Evolutionary conservation across 192 early-diverging fungal genomes (phyloP), one percentile per base, ranked within the genome.

Genomic region (Podila clonocystis): DNA sequence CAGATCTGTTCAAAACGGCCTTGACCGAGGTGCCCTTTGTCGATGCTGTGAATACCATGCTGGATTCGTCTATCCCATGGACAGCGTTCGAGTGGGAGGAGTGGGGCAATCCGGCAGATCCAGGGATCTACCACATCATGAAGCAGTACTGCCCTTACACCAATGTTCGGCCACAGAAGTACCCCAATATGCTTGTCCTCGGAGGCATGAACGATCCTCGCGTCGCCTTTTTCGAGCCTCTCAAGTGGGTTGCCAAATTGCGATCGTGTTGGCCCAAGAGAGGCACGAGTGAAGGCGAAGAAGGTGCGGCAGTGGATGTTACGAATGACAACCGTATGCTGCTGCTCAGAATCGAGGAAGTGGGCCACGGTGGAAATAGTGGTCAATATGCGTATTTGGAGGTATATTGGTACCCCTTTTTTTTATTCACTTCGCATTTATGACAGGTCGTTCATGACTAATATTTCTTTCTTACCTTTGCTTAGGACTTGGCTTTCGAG

Each of bases 11-110:
- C 78, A 89, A 90, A 13, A 91, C 94, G 0, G 88, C 92, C 0
- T 63, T 94, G 19, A 84, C 93, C 5, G 89, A 92, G 66, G 95
- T 95, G 1, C 95, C 95, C 0, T 96, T 96, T 87, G 90, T 95
- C 2, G 95, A 96, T 72, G 93, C 93, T 31, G 76, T 96, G 22
- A 93, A 93, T 28, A 87, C 94, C n/a, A 96, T 96, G 95, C 68
- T 94, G 59, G 86, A 89, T 58, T 88, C 94, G 8, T 76, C 88
- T 45, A 84, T 95, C n/a, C 94, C 94, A 5, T 75, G 92, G 52
- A 94, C 94, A 17, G 74, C 82, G 31, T 87, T 94, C 31, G 94
- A 95, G 66, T 90, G 87, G 55, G 84, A 88, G 22, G 94, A 95
- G 65, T 95, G 94, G 94, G 94, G 94, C 0, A 87, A 94, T 68